Base-by-base conservation (phyloP, 371 early-diverging fungal species). In the Polyrhizophydium stewartii region DNA sequence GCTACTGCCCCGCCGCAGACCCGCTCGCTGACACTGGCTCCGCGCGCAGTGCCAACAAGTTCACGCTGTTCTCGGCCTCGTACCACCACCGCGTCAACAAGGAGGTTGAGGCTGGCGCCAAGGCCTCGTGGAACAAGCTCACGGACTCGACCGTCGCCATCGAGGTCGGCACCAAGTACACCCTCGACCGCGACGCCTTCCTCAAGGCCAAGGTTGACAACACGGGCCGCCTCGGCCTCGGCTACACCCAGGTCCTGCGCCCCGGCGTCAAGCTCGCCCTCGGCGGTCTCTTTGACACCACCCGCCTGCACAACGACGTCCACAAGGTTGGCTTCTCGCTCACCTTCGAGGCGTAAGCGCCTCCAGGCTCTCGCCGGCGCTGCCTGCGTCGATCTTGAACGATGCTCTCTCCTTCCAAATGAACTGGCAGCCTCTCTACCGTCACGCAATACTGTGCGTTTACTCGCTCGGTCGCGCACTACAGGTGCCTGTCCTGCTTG, bases 151-250 rank as follows among this genome's bases (percentile, higher is more conserved):
- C 72, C 41, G 95, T 94, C 66, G 82, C 86, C 64, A 85, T 95
- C 57, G 98, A 98, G 81, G 88, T 96, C 66, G 98, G 94, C 74
- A 87, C 94, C 79, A 96, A 95, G 86, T 89, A 92, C 78, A 75
- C 80, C 70, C 81, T 98, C 62, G 97, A 96, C 81, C 75, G 77
- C 65, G 84, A 86, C 70, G 86, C 96, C 58, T 92, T 89, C 66
- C 84, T 95, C 68, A 98, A 96, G 90, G 76, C 94, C 72, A 97
- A 96, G 90, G 86, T 98, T 72, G 87, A 93, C 85, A 95, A 93
- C 81, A 70, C 83, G 61, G 98, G 97, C 77, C 87, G 86, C 41
- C 79, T 98, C 61, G 96, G 97, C 65, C 85, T 96, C 59, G 91
- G 84, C 46, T 96, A 92, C 83, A 92, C 96, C 55, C 97, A 97